Evolutionary conservation across 140 eudicot species (phyloP), one percentile per base, ranked within the genome.

Genomic region (Stevia rebaudiana): DNA sequence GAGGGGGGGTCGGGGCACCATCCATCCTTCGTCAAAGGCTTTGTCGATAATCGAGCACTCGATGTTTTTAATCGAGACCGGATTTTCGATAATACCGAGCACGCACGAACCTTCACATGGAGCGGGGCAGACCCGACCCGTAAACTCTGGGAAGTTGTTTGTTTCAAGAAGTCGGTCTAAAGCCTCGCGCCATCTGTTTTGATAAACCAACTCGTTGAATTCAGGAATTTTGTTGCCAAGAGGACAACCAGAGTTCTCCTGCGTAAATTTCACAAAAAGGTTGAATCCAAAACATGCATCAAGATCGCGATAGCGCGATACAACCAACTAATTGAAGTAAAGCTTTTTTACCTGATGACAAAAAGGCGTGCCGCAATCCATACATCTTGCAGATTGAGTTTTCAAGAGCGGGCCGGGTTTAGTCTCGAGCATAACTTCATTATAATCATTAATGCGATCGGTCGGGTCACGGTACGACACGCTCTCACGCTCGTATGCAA

Each of bases 41-140:
- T 88, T 94, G 74, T 94, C 99, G 6, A 94, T 94, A 57, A 94
- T 94, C 3, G 99, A 76, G 74, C 99, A 94, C 78, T 94, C 99
- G 1, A 94, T 94, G 77, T 77, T 83, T 68, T 94, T 94, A 66
- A 94, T 94, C 3, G 99, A 85, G 11, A 94, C 99, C 0, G 99
- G 99, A 63, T 94, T 94, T 81, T 94, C 99, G 16, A 88, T 94
- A 25, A 94, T 94, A 4, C 99, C 97, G 25, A 94, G 97, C 15
- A 94, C 99, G 76, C 99, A 94, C 13, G 99, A 88, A 15, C 99
- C 99, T 71, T 94, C 99, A 65, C 99, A 94, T 15, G 99, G 99
- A n/a, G 99, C 99, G 18, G 99, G 99, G 71, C 99, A 94, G 11
- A 94, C 99, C 15, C 99, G 86, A 7, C 99, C 99, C 1, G 99